Conservation (phyloP, 2,329 filamentous ascomycete genomes). For the Aspergillus pseudoglaucus region DNA sequence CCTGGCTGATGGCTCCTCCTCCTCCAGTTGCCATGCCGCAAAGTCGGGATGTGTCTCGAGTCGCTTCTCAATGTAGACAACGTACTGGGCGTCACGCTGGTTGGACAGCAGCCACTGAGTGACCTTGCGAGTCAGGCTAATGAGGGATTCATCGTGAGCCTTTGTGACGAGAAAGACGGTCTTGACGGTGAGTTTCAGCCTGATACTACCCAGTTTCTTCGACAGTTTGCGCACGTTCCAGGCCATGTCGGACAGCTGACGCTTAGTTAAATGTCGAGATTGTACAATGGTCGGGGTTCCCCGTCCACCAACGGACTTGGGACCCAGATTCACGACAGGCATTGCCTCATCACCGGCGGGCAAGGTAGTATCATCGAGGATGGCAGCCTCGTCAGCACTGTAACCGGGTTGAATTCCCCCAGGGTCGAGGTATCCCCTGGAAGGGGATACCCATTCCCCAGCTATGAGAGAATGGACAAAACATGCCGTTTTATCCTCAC, state of each 20-base stretch:
- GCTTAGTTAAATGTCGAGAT: constrained; percentile 82
- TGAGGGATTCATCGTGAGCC: constrained; percentile 74
- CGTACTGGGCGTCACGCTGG: constrained; percentile 62
- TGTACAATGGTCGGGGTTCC: constrained; percentile 42
- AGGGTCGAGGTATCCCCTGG: constrained; percentile 2
- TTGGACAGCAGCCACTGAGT: constrained; percentile 72
- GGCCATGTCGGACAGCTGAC: constrained; percentile 92
- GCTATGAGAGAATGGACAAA: constrained; percentile 56
- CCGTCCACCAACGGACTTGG: constrained; percentile 10
- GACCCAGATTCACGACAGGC: constrained; percentile 20
- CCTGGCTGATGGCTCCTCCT: constrained; percentile 50
- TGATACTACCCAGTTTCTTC: constrained; percentile 75
- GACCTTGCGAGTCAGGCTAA: constrained; percentile 69
- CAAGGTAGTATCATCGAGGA: constrained; percentile 14
- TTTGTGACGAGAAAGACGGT: constrained; percentile 87
- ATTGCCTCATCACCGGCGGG: constrained; percentile 14
- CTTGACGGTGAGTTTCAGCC: constrained; percentile 72
- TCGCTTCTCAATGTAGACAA: constrained; percentile 73
- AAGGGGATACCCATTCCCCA: constrained; percentile 22
- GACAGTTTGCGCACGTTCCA: constrained; percentile 89
- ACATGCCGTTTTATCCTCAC: constrained; percentile 46
- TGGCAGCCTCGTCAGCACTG: constrained; percentile 11
- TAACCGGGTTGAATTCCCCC: constrained; percentile 13
- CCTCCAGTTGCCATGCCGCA: constrained; percentile 61
- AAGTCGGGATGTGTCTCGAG: constrained; percentile 67